A percentile compares a stretch with the other conserved stretches of the same genome.
Evolutionary conservation across 2,329 filamentous ascomycete genomes (phyloP).

Genomic region (Plectosphaerella plurivora): DNA sequence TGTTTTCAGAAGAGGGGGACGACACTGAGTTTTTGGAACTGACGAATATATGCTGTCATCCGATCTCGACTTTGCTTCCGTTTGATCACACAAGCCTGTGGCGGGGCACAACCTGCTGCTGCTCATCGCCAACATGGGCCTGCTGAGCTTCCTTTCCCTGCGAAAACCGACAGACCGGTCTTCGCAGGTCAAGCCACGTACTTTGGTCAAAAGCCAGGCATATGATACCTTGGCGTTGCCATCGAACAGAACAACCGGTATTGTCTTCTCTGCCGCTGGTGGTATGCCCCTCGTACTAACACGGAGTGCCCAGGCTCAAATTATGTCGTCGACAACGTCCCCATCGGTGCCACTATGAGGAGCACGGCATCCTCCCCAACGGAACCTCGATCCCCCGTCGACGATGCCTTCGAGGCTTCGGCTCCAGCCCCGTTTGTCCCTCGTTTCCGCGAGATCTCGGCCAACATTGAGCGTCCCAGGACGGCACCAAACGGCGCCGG

Average conservation of each 20-base stretch:
- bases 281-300: not conserved
- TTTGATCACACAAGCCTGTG: no score
- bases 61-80: no score
- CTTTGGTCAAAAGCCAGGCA: slow-evolving; percentile 25
- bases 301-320: slow-evolving; percentile 25
- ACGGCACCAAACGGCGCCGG: slow-evolving; percentile 24
- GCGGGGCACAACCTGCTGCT: no score
- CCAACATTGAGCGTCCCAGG: slow-evolving; percentile 25
- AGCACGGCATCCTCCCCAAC: no score
- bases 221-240: slow-evolving; percentile 22
- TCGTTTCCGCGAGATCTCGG: slow-evolving; percentile 18
- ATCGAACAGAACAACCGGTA: no score
- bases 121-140: slow-evolving; percentile 23
- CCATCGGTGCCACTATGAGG: slow-evolving; percentile 16
- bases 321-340: slow-evolving; percentile 35
- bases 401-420: slow-evolving; percentile 16
- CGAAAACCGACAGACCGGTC: slow-evolving; percentile 16
- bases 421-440: slow-evolving; percentile 23
- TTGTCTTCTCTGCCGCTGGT: no score
- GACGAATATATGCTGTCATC: no score
- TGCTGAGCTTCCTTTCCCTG: slow-evolving; percentile 27
- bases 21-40: no score
- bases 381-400: slow-evolving; percentile 6
- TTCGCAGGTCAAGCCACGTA: slow-evolving; percentile 2
- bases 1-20: no score